Conservation (phyloP, 1,284 basidiomycete species). For the Puccinia hordei region DNA sequence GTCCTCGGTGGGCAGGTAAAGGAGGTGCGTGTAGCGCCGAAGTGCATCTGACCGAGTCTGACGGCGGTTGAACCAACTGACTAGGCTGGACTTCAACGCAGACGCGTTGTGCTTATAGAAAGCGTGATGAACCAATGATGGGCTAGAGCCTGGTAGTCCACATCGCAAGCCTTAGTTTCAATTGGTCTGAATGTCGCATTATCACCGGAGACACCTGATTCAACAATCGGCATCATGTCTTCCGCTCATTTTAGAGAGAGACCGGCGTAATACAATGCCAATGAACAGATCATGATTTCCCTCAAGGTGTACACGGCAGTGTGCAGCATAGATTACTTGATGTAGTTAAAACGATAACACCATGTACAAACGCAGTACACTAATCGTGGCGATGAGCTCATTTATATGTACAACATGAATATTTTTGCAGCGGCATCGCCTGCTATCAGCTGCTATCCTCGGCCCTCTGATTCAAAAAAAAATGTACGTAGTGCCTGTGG, state of each 20-base stretch:
- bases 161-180: not conserved
- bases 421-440: not conserved
- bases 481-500: too few species aligned
- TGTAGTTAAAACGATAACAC: not conserved
- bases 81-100: conserved; percentile 14
- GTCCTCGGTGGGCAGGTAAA: conserved; percentile 4
- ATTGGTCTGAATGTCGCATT: not conserved
- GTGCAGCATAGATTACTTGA: too few species aligned
- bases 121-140: not conserved
- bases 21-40: conserved; percentile 18
- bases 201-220: not conserved
- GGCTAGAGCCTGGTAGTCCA: not conserved
- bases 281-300: conserved; percentile 5
- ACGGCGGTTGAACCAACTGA: not conserved
- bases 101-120: conserved; percentile 17
- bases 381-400: conserved; percentile 17
- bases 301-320: not conserved
- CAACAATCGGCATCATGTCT: not conserved
- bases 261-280: not conserved
- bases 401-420: not conserved
- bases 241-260: too few species aligned
- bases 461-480: too few species aligned
- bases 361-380: not conserved
- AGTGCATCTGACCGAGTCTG: conserved; percentile 1
- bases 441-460: too few species aligned